A percentile compares a stretch with the other conserved stretches of the same genome.
Evolutionary conservation across 805 yeast species (phyloP).

Genomic region (Kluyveromyces nonfermentans): DNA sequence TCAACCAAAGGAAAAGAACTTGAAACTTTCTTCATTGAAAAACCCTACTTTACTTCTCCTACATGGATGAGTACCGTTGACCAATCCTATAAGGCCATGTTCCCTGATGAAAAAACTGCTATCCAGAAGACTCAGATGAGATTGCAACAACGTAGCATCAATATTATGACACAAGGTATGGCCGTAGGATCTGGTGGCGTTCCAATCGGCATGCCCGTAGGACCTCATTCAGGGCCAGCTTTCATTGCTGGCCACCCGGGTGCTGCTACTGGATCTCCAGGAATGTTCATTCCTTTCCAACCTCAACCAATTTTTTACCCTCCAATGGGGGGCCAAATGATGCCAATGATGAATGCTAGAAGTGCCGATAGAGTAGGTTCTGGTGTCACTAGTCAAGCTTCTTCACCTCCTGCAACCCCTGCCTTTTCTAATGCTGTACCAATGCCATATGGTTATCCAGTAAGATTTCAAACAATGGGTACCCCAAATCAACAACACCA

Average conservation of each 20-base stretch:
- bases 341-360: conserved; percentile 21
- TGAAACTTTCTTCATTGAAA: conserved; percentile 40
- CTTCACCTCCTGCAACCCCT: conserved; percentile 22
- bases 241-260: conserved; percentile 17
- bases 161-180: conserved; percentile 20
- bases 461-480: conserved; percentile 22
- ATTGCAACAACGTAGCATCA: conserved; percentile 27
- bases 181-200: conserved; percentile 10
- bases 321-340: conserved; percentile 23
- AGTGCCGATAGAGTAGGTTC: conserved; percentile 9
- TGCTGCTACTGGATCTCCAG: conserved; percentile 13
- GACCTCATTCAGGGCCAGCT: conserved; percentile 17
- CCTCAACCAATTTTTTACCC: conserved; percentile 29
- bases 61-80: conserved; percentile 61
- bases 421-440: conserved; percentile 14
- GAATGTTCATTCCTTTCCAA: conserved; percentile 29
- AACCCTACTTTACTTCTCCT: conserved; percentile 65
- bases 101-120: conserved; percentile 34
- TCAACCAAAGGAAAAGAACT: conserved; percentile 16
- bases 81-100: conserved; percentile 43
- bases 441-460: conserved; percentile 22
- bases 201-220: conserved; percentile 26
- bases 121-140: conserved; percentile 23
- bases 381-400: conserved; percentile 16
- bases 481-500: conserved; percentile 4